Percentiles rank a stretch among this genome's conserved stretches.
Evolutionary conservation across 2,329 filamentous ascomycete species (phyloP).

Genomic region (Talaromyces verruculosus): DNA sequence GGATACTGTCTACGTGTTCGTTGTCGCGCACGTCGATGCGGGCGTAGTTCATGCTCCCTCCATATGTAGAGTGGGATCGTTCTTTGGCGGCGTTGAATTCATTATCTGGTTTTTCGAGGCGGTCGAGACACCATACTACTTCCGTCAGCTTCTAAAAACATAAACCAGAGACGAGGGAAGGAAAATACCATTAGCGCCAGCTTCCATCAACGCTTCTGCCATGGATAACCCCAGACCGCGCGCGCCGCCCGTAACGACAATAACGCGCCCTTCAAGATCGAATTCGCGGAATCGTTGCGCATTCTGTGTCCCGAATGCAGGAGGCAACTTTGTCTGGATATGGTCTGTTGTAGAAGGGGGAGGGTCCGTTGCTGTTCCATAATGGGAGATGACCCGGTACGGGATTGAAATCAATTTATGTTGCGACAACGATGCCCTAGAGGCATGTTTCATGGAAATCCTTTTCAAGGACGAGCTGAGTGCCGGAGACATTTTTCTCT

Average conservation of each 20-base stretch:
- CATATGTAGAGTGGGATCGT: slow-evolving; percentile 37
- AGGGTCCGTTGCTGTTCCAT: not conserved
- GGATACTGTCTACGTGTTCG: slow-evolving; percentile 36
- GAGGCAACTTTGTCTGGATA: slow-evolving; percentile 35
- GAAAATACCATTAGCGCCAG: slow-evolving; percentile 48
- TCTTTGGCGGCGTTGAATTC: slow-evolving; percentile 45
- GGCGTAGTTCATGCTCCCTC: slow-evolving; percentile 47
- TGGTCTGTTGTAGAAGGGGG: slow-evolving; percentile 26
- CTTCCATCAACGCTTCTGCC: slow-evolving; percentile 50
- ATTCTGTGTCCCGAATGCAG: slow-evolving; percentile 27
- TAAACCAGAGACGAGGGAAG: not conserved
- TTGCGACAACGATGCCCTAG: not conserved
- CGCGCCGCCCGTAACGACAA: slow-evolving; percentile 46
- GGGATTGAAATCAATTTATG: not conserved
- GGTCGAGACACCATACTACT: slow-evolving; percentile 52
- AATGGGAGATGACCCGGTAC: not conserved
- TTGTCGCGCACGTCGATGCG: slow-evolving; percentile 50
- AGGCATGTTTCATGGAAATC: not conserved
- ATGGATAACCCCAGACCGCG: slow-evolving; percentile 48
- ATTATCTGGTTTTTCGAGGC: slow-evolving; percentile 42
- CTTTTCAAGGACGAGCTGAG: slow-evolving; percentile 2
- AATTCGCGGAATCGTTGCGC: slow-evolving; percentile 44
- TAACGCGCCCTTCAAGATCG: slow-evolving; percentile 43
- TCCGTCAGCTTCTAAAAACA: not conserved
- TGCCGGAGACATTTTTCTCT: not conserved